Base-by-base conservation (phyloP, 345 rosid species). In the Hypericum androsaemum region DNA sequence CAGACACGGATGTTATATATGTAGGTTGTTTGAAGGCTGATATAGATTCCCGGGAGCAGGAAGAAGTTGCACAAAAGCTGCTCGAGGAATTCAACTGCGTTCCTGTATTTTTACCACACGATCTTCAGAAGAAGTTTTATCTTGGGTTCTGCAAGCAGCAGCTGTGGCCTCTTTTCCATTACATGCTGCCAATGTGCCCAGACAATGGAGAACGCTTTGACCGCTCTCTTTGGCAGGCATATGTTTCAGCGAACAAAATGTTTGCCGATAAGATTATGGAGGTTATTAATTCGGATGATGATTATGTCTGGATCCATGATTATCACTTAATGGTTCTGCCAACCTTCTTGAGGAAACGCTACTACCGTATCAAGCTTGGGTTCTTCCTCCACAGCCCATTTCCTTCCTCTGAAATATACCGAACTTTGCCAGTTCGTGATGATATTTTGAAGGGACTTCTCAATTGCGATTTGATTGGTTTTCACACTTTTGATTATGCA, bases 281-380 rank as follows among this genome's bases (percentile, higher is more conserved):
- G 65, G 76, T 85, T 39, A 79, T 84, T 39, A 84, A 74, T 57
- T 84, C 88, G 10, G 88, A 84, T 8, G 67, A 64, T 13, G 95
- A 85, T 67, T 85, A 64, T 71, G 86, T 85, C 14, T 85, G 95
- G 87, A 64, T 85, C 47, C 87, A 85, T 16, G 95, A 85, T 68
- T 85, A 85, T 54, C 95, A 85, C 71, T 62, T 85, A 10, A 85
- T 85, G 95, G 74, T 82, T 65, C 81, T 85, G 14, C 95, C 95
- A 4, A 85, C 94, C 39, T 85, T 80, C 71, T 71, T 85, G 79
- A 78, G 95, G 70, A 82, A 81, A 39, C 70, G 78, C 37, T 85
- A 65, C 56, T 67, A 82, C 64, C 70, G 87, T 36, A 66, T 85
- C 51, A 85, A 82, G 67, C 87, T 85, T 5, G 87, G 95, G 0